Evolutionary conservation across 805 yeast genomes (phyloP).

Genomic region (Wickerhamomyces alni): DNA sequence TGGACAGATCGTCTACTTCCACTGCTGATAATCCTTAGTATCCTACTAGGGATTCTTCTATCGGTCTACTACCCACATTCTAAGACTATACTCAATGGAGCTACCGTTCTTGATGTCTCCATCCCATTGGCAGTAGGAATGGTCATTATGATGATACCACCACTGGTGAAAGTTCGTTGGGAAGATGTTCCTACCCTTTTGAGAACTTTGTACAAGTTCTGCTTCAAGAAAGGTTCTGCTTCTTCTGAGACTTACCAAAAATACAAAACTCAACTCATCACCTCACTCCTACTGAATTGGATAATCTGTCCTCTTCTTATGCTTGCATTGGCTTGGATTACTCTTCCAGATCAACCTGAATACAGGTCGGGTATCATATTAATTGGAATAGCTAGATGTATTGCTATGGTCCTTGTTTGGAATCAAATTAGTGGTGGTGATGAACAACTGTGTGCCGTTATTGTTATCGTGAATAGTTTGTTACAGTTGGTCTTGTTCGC

Average conservation of each 20-base stretch:
- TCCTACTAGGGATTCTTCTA: conserved; percentile 30
- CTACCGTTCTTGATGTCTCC: conserved; percentile 32
- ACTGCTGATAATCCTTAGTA: conserved; percentile 30
- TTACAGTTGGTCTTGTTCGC: conserved; percentile 48
- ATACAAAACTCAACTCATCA: conserved; percentile 25
- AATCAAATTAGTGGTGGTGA: conserved; percentile 50
- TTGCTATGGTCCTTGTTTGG: conserved; percentile 60
- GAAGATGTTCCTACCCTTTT: conserved; percentile 32
- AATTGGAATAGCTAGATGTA: conserved; percentile 55
- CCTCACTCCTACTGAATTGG: conserved; percentile 48
- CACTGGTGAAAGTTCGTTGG: conserved; percentile 48
- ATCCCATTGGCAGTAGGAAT: conserved; percentile 45
- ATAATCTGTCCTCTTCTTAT: conserved; percentile 48
- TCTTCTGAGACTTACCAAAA: no score
- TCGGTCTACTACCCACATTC: conserved; percentile 36
- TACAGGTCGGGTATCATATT: conserved; percentile 50
- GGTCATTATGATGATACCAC: conserved; percentile 53
- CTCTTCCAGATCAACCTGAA: conserved; percentile 40
- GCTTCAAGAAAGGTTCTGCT: no score
- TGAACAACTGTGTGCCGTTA: conserved; percentile 40
- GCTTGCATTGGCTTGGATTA: conserved; percentile 51
- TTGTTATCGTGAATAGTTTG: conserved; percentile 46
- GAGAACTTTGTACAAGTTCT: no score
- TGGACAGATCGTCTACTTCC: conserved; percentile 33
- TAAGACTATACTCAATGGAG: conserved; percentile 28